These are phyloP conservation scores for Malus hybrid DNA, from an alignment of 331 rosid genomes.

Conservation along the genomic window DNA sequence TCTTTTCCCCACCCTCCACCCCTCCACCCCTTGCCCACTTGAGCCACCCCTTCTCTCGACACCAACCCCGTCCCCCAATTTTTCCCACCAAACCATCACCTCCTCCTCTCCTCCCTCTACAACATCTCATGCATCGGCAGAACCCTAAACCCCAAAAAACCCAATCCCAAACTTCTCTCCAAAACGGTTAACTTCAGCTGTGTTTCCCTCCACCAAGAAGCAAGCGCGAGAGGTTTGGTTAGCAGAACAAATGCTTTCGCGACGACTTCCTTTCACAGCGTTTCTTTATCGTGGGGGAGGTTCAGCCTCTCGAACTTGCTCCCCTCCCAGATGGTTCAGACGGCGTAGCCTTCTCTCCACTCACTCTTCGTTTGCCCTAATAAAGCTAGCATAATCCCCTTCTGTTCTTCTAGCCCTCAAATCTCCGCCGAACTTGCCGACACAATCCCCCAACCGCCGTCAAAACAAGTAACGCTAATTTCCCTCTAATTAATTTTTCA, in stretches of 20 bases:
- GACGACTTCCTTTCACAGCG: conserved; percentile 51
- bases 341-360: conserved; percentile 7
- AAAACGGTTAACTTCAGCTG: background rate
- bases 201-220: background rate
- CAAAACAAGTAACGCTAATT: conserved; percentile 36
- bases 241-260: conserved; percentile 33
- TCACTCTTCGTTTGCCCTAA: conserved; percentile 16
- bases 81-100: no score
- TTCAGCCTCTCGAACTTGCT: background rate
- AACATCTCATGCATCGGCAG: no score
- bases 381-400: conserved; percentile 11
- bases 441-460: conserved; percentile 28
- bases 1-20: no score
- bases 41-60: no score
- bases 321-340: background rate
- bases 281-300: conserved; percentile 23
- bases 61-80: no score
- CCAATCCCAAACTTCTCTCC: background rate
- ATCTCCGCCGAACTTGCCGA: conserved; percentile 11
- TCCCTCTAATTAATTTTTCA: background rate
- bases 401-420: conserved; percentile 33
- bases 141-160: no score
- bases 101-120: no score
- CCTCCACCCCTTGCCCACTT: no score
- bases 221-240: background rate